Percentiles rank a stretch among this genome's conserved stretches.
Conservation (phyloP, 2,329 filamentous ascomycete genomes). For the Penicillium sp. region DNA sequence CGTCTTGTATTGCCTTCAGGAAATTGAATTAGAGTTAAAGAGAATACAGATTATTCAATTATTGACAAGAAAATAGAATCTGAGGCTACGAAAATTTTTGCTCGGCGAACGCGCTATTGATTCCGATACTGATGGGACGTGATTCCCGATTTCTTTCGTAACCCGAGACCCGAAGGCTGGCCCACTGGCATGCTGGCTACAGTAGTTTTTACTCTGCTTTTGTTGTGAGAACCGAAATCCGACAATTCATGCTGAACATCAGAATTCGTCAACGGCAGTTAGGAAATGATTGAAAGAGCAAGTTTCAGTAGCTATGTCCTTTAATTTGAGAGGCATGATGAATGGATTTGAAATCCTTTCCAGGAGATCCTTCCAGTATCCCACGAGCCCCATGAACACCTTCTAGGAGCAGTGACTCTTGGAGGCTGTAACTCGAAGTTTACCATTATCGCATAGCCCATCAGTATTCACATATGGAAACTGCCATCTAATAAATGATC, state of each 20-base stretch:
- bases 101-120: not conserved
- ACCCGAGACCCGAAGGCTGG: not conserved
- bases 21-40: not conserved
- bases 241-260: not conserved
- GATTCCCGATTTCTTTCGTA: slow-evolving; percentile 1
- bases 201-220: not conserved
- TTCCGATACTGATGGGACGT: not conserved
- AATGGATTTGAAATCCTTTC: too few species aligned
- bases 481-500: not conserved
- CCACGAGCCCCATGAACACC: not conserved
- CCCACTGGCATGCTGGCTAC: not conserved
- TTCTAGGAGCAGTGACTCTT: not conserved
- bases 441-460: not conserved
- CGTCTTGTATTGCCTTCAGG: not conserved
- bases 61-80: not conserved
- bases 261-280: too few species aligned
- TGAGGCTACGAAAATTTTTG: not conserved
- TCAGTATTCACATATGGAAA: not conserved
- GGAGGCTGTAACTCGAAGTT: not conserved
- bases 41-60: not conserved
- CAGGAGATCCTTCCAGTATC: too few species aligned
- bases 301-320: not conserved
- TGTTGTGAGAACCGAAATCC: not conserved
- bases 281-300: too few species aligned
- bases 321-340: too few species aligned